Conservation (phyloP, 2,329 filamentous ascomycete genomes). For the Nigrospora osmanthi region DNA sequence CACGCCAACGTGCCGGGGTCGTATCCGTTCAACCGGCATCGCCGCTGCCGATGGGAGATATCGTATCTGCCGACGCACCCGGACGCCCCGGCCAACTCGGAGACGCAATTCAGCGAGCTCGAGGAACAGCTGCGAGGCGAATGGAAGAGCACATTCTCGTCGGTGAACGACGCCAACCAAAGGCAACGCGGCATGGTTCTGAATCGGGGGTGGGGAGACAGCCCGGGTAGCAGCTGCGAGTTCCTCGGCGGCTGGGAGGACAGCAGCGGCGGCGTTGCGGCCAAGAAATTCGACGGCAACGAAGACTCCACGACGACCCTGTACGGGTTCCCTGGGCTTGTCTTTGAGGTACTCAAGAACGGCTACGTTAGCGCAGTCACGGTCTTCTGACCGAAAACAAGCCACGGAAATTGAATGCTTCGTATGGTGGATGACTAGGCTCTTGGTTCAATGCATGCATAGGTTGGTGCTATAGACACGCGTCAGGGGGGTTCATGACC, state of each 20-base stretch:
- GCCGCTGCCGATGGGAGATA: conserved; percentile 81
- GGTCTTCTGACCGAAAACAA: conserved; percentile 54
- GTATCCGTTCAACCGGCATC: conserved; percentile 92
- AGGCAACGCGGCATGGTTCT: conserved; percentile 73
- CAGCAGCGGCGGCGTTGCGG: conserved; percentile 40
- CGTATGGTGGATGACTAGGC: no score
- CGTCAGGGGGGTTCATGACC: no score
- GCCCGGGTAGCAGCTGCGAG: conserved; percentile 83
- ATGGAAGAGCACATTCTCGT: conserved; percentile 62
- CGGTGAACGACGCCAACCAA: conserved; percentile 39
- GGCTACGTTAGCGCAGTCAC: conserved; percentile 84
- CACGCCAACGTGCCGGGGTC: conserved; percentile 94
- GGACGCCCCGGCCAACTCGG: conserved; percentile 54
- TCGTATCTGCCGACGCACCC: conserved; percentile 43
- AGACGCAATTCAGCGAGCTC: conserved; percentile 69
- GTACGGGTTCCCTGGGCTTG: conserved; percentile 86
- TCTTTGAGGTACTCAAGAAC: conserved; percentile 95
- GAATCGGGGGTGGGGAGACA: conserved; percentile 86
- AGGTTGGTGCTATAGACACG: no score
- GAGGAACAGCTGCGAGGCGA: conserved; percentile 59
- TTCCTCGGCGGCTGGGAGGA: conserved; percentile 83
- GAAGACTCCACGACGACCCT: conserved; percentile 68
- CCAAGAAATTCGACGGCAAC: conserved; percentile 43
- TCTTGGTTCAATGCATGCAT: no score
- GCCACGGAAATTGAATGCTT: no score